Base-by-base conservation (phyloP, 148 eudicot genomes). In the Vaccinium myrtillus region DNA sequence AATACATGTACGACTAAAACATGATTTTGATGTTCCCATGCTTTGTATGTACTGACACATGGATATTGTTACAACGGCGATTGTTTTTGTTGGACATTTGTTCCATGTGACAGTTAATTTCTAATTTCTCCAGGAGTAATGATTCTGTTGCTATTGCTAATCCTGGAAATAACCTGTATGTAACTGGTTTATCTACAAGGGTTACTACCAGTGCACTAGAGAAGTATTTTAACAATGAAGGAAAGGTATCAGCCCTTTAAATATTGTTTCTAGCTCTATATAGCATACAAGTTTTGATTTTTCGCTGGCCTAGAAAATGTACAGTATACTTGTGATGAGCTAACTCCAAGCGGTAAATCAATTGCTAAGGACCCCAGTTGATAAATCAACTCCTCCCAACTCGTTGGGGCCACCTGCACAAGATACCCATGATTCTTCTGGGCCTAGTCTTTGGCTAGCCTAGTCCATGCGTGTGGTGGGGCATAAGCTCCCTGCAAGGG, bases 131-230 rank as follows among this genome's bases (percentile, higher is more conserved):
- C 87, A 92, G 93, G 95, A 90, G 92, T 83, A 88, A 78, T 78
- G 90, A 90, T 88, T 87, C 89, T 51, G 87, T 77, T 75, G 91
- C 82, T 87, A 88, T 86, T 74, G 83, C 82, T 67, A 93, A 93
- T 84, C 93, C 93, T 74, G 96, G 96, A 56, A 93, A 92, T 86
- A 92, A 89, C 77, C 78, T 93, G 83, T 93, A 93, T 86, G 94
- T 93, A 32, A 92, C 94, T 81, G 96, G 94, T 49, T 87, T 93
- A 84, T 93, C 96, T 9, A 89, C 89, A 15, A 90, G 96, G 89
- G 96, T 92, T 81, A 85, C 91, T 82, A 54, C 59, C 80, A 85
- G 86, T 80, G 96, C 92, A 80, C 93, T 93, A 65, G 92, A 92
- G 91, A 90, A 86, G 86, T 89, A 75, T 83, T 93, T 92, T 86